Evolutionary conservation across 2,329 filamentous ascomycete species (phyloP), one percentile per base, ranked within the genome.

Genomic region (Fusarium graminum): DNA sequence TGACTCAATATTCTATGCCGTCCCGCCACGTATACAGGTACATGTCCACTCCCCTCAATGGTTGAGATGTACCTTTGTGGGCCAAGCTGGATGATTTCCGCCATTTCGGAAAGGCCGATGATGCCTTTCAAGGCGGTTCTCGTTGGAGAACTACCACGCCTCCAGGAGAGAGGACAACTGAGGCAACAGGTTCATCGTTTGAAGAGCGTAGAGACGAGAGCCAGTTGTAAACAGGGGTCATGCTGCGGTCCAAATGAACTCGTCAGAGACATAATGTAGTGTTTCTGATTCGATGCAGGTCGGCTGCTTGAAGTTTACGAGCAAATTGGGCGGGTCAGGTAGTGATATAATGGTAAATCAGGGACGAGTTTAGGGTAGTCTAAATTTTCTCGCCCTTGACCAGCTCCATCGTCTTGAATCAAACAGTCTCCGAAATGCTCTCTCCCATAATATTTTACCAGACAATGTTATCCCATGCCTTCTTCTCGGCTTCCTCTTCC

Each of bases 361-460:
- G 6, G 22, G 22, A 22, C 22, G 22, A 22, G 22, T 22, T 22
- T 22, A 22, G 22, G 22, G 22, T 22, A 22, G 6, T 22, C 22
- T 22, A 22, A 6, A 22, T 22, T 22, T 9, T n/a, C 10, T 5
- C 7, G 28, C 2, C 4, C 34, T 11, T 14, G 2, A 13, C 8
- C 7, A 29, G 30, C 22, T 41, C 16, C 6, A 19, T 12, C 16
- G 7, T 16, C 26, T 13, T 39, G 32, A 3, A 25, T 43, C 25
- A 6, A n/a, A 12, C 22, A 5, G n/a, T 13, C 12, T 16, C 12
- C 29, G 25, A 19, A 8, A 3, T 14, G 22, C 1, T 10, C 30
- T 22, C 17, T 9, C 34, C 17, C 6, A 30, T 6, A 7, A 11
- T 4, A 26, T 4, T 25, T 34, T 39, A 63, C 52, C 59, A 63